Percentiles rank a stretch among this genome's conserved stretches.
These are phyloP conservation scores for Triticum aestivum DNA, from an alignment of 176 grass and related monocot species.

Conservation along the genomic window DNA sequence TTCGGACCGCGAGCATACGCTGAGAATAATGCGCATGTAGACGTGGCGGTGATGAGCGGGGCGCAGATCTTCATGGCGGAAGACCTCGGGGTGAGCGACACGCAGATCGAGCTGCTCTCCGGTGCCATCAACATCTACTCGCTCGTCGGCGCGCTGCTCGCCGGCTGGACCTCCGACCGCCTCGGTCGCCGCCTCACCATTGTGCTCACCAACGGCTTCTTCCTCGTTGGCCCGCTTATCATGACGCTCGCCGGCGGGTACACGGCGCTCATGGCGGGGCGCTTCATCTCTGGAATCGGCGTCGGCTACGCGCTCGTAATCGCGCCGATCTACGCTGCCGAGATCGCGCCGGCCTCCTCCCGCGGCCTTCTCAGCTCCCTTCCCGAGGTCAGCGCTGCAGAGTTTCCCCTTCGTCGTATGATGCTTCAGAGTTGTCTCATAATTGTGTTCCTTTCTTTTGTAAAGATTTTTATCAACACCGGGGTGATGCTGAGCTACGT, in stretches of 20 bases:
- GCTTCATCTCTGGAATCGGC: conserved; percentile 60
- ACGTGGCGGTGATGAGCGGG: conserved; percentile 71
- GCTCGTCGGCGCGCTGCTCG: conserved; percentile 68
- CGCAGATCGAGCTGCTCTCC: conserved; percentile 70
- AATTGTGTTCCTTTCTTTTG: not conserved
- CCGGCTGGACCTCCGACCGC: conserved; percentile 68
- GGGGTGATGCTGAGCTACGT: conserved; percentile 75
- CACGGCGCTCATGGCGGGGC: conserved; percentile 43
- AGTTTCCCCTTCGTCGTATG: not conserved
- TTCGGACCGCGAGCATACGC: not conserved
- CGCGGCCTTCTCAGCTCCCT: conserved; percentile 63
- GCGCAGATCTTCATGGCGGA: conserved; percentile 75
- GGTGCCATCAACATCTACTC: conserved; percentile 72
- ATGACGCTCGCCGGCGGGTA: conserved; percentile 49
- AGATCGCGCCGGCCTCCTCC: conserved; percentile 64
- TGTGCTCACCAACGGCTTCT: conserved; percentile 57
- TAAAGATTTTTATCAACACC: conserved; percentile 69
- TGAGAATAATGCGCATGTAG: conserved; percentile 17
- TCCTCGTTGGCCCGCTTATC: conserved; percentile 58
- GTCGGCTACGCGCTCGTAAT: conserved; percentile 71
- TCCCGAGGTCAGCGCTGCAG: conserved; percentile 39
- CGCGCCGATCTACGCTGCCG: conserved; percentile 65
- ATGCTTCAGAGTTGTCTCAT: not conserved
- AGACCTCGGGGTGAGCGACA: conserved; percentile 66
- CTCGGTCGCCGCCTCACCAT: conserved; percentile 63